Conservation (phyloP, 441 rosid genomes). For the Manihot esculenta region DNA sequence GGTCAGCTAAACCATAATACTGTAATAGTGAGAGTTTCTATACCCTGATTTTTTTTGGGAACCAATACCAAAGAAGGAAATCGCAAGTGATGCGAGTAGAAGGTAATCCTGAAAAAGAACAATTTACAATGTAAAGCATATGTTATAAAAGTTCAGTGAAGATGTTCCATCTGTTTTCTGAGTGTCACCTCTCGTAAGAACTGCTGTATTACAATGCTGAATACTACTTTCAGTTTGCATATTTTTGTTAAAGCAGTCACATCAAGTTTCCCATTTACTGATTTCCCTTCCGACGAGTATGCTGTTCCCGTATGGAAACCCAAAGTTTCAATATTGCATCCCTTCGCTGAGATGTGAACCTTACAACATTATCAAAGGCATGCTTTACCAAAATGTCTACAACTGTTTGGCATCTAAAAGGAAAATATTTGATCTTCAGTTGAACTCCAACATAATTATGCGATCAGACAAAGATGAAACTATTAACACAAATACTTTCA, state of each 20-base stretch:
- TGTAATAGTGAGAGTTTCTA: background rate
- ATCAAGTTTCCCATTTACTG: constrained; percentile 85
- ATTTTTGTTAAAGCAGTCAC: constrained; percentile 84
- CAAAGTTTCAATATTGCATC: constrained; percentile 82
- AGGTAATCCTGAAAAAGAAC: background rate
- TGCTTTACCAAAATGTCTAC: constrained; percentile 94
- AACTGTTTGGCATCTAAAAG: constrained; percentile 87
- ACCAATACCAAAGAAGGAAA: background rate
- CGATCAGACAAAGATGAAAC: too few species aligned
- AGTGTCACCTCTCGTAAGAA: constrained; percentile 2
- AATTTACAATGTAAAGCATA: background rate
- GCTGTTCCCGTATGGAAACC: constrained; percentile 85
- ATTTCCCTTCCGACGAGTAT: constrained; percentile 78
- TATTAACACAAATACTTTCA: constrained; percentile 12
- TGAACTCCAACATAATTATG: background rate
- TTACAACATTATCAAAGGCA: constrained; percentile 71
- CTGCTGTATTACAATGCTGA: constrained; percentile 31
- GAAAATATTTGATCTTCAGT: background rate
- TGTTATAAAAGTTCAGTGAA: constrained; percentile 4
- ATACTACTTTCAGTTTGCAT: constrained; percentile 75
- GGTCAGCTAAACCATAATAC: too few species aligned
- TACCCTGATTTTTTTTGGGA: background rate
- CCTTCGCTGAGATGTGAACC: constrained; percentile 75
- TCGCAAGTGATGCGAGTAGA: too few species aligned
- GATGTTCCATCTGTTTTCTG: constrained; percentile 11